phyloP scores from a whole-genome alignment of 2,329 filamentous ascomycete genomes.

The Aspergillus proliferans region DNA sequence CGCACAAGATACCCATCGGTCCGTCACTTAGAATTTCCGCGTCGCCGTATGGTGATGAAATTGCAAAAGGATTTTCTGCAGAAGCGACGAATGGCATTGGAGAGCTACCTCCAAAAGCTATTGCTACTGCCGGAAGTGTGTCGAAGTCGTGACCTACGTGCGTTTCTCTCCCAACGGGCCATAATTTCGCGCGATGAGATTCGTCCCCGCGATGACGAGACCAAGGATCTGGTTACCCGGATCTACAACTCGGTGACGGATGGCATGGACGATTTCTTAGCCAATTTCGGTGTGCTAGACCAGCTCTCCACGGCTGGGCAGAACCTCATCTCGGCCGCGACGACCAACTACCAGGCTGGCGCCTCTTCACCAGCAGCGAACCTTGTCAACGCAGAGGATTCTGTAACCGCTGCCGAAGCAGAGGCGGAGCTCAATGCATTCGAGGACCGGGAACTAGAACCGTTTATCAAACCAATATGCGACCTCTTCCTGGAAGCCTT shows the following conservation, averaged over 20 bases:
- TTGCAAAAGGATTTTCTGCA: slow-evolving; percentile 92
- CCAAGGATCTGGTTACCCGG: slow-evolving; percentile 76
- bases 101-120: slow-evolving; percentile 76
- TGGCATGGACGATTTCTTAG: slow-evolving; percentile 95
- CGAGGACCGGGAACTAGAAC: slow-evolving; percentile 80
- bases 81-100: slow-evolving; percentile 75
- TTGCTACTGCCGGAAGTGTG: slow-evolving; percentile 87
- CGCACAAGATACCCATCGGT: slow-evolving; percentile 81
- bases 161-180: slow-evolving; percentile 83
- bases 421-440: slow-evolving; percentile 92
- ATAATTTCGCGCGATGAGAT: slow-evolving; percentile 62
- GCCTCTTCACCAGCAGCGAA: slow-evolving; percentile 43
- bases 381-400: slow-evolving; percentile 31
- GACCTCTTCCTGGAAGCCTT: slow-evolving; percentile 96
- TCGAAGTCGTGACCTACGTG: slow-evolving; percentile 81
- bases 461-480: slow-evolving; percentile 97
- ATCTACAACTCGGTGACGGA: slow-evolving; percentile 96
- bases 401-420: slow-evolving; percentile 61
- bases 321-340: slow-evolving; percentile 59
- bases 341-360: slow-evolving; percentile 43
- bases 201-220: slow-evolving; percentile 57
- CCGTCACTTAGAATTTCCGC: slow-evolving; percentile 82
- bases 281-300: slow-evolving; percentile 91
- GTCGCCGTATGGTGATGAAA: slow-evolving; percentile 90
- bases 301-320: slow-evolving; percentile 90